A percentile compares a stretch with the other conserved stretches of the same genome.
Evolutionary conservation across 1,284 basidiomycete species (phyloP).

Genomic region (Apiotrichum mycotoxinovorans): DNA sequence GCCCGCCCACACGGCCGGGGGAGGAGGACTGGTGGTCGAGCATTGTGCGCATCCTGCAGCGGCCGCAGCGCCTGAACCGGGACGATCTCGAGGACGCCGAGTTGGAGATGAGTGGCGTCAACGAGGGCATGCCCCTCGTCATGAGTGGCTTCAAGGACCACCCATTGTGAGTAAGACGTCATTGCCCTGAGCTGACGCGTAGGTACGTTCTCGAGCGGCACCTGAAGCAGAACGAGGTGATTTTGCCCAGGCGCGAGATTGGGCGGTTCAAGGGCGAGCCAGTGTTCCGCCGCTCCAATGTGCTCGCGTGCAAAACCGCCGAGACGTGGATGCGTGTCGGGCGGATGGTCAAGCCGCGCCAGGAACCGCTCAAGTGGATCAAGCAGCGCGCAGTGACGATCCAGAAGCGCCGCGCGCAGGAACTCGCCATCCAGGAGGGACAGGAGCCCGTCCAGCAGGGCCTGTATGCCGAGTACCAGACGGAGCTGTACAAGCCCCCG

Average conservation of each 20-base stretch:
- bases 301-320: constrained; percentile 78
- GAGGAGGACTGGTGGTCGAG: constrained; percentile 81
- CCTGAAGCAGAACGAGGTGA: constrained; percentile 80
- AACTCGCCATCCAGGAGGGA: constrained; percentile 60
- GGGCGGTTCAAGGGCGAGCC: constrained; percentile 90
- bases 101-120: constrained; percentile 67
- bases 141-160: constrained; percentile 94
- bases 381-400: constrained; percentile 84
- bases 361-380: constrained; percentile 84
- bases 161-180: constrained; percentile 61
- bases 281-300: constrained; percentile 82
- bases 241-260: constrained; percentile 77
- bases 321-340: constrained; percentile 96
- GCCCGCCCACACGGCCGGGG: constrained; percentile 62
- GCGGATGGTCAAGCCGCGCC: constrained; percentile 65
- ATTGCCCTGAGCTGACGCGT: constrained; percentile 1
- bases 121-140: constrained; percentile 92
- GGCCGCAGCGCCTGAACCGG: constrained; percentile 77
- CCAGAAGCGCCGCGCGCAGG: constrained; percentile 74
- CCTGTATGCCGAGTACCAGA: constrained; percentile 81
- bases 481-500: constrained; percentile 71
- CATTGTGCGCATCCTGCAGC: constrained; percentile 60
- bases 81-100: constrained; percentile 96
- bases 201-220: constrained; percentile 88
- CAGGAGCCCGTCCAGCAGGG: constrained; percentile 74